Evolutionary conservation across 768 basidiomycete species (phyloP).

Genomic region (Butyriboletus loyo): DNA sequence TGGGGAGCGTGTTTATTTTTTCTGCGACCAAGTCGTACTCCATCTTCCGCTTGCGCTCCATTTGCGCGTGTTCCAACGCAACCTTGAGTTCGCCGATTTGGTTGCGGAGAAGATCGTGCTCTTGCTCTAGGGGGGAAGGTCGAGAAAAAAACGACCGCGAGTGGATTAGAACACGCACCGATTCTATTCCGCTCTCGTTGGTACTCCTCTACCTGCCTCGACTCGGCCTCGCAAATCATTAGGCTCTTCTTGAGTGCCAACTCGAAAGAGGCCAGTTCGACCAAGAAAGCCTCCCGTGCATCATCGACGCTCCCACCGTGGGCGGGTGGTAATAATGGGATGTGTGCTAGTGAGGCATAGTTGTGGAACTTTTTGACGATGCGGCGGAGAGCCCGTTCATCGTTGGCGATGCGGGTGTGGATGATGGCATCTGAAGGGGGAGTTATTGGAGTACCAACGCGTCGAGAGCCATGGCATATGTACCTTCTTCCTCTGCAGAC

Average conservation of each 20-base stretch:
- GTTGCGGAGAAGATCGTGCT: constrained; percentile 60
- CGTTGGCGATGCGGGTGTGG: constrained; percentile 76
- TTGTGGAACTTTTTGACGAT: constrained; percentile 80
- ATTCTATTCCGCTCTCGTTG: constrained; percentile 67
- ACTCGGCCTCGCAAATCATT: constrained; percentile 85
- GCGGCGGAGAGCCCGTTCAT: constrained; percentile 74
- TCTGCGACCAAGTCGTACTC: constrained; percentile 85
- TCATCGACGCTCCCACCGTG: constrained; percentile 49
- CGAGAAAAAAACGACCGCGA: neutral
- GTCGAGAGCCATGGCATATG: constrained; percentile 20
- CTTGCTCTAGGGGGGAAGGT: constrained; percentile 49
- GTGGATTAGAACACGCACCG: constrained; percentile 44
- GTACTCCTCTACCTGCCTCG: constrained; percentile 82
- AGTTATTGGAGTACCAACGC: constrained; percentile 8
- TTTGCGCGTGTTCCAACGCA: constrained; percentile 74
- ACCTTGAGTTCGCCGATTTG: constrained; percentile 80
- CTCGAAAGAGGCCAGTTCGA: constrained; percentile 77
- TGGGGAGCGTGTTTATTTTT: constrained; percentile 75
- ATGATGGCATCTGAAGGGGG: constrained; percentile 65
- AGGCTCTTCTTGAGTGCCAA: constrained; percentile 70
- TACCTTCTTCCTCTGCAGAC: constrained; percentile 63
- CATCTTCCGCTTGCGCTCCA: constrained; percentile 72
- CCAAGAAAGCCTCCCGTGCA: constrained; percentile 73
- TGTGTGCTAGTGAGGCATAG: constrained; percentile 58
- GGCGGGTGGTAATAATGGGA: constrained; percentile 37